A percentile compares a stretch with the other conserved stretches of the same genome.
Evolutionary conservation across 1,284 basidiomycete species (phyloP).

Genomic region (Cryptococcus maquisensis): DNA sequence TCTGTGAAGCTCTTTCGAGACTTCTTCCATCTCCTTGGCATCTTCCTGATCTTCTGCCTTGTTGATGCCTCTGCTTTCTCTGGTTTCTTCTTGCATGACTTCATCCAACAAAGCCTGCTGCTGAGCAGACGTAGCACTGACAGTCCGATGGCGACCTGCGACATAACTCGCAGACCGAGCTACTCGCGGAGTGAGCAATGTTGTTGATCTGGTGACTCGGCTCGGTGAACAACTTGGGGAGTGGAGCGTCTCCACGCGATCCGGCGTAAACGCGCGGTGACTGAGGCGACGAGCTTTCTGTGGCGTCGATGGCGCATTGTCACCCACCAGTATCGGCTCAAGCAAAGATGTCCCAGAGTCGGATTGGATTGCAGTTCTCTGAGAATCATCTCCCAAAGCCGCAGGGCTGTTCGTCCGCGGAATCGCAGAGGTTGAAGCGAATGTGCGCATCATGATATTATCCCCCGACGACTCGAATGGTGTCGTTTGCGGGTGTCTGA

Average conservation of each 20-base stretch:
- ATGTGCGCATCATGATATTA: not conserved
- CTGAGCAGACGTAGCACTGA: conserved; percentile 11
- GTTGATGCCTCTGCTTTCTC: conserved; percentile 10
- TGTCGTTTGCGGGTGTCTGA: no score
- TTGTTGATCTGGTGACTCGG: no score
- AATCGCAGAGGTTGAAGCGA: not conserved
- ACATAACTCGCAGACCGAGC: conserved; percentile 17
- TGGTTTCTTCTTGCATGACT: conserved; percentile 33
- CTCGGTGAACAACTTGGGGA: no score
- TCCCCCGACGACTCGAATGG: not conserved
- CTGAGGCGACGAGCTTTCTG: no score
- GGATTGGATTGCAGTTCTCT: no score
- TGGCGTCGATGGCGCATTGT: no score
- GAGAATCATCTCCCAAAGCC: not conserved
- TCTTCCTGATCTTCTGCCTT: conserved; percentile 15
- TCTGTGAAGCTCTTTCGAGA: conserved; percentile 18
- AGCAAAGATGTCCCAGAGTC: no score
- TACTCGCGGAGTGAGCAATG: not conserved
- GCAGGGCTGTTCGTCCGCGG: not conserved
- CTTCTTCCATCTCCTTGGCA: conserved; percentile 23
- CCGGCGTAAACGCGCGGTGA: no score
- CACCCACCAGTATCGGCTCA: no score
- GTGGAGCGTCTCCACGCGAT: not conserved
- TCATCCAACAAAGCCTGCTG: conserved; percentile 25
- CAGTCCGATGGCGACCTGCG: conserved; percentile 7